These are phyloP conservation scores for Talaromyces verruculosus DNA, from an alignment of 2,329 filamentous ascomycete genomes.

Conservation along the genomic window DNA sequence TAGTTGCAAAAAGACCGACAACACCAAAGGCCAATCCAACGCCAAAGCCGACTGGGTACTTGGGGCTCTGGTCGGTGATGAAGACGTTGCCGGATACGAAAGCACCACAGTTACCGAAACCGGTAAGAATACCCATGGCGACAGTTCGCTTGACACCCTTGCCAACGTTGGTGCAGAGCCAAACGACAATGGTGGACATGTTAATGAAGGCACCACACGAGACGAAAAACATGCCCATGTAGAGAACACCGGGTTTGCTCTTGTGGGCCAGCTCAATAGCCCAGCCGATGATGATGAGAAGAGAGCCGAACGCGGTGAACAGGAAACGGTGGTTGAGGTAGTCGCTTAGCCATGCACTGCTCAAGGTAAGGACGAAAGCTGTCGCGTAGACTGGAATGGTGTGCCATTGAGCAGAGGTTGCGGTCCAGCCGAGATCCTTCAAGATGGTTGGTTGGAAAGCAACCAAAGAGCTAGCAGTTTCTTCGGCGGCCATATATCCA, in stretches of 20 bases:
- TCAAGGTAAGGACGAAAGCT: conserved; percentile 31
- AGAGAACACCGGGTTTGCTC: conserved; percentile 22
- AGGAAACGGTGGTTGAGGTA: conserved; percentile 27
- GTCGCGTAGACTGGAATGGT: conserved; percentile 36
- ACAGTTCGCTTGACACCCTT: conserved; percentile 44
- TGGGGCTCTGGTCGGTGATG: conserved; percentile 39
- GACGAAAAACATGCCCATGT: conserved; percentile 32
- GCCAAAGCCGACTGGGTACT: conserved; percentile 21
- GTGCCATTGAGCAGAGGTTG: conserved; percentile 34
- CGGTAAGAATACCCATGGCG: conserved; percentile 44
- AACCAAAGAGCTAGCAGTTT: conserved; percentile 29
- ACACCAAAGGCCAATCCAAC: conserved; percentile 27
- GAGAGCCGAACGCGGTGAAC: conserved; percentile 32
- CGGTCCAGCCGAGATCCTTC: conserved; percentile 34
- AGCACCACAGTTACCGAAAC: conserved; percentile 49
- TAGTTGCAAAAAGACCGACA: conserved; percentile 14
- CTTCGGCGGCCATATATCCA: conserved; percentile 29
- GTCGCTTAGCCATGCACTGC: conserved; percentile 27
- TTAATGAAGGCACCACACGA: conserved; percentile 30
- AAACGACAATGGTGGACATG: conserved; percentile 38
- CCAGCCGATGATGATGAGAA: conserved; percentile 30
- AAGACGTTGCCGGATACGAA: conserved; percentile 47
- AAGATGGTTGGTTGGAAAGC: conserved; percentile 38
- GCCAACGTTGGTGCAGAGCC: conserved; percentile 43
- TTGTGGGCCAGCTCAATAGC: conserved; percentile 27